Conservation (phyloP, 2,329 filamentous ascomycete genomes). For the Cladophialophora exuberans region DNA sequence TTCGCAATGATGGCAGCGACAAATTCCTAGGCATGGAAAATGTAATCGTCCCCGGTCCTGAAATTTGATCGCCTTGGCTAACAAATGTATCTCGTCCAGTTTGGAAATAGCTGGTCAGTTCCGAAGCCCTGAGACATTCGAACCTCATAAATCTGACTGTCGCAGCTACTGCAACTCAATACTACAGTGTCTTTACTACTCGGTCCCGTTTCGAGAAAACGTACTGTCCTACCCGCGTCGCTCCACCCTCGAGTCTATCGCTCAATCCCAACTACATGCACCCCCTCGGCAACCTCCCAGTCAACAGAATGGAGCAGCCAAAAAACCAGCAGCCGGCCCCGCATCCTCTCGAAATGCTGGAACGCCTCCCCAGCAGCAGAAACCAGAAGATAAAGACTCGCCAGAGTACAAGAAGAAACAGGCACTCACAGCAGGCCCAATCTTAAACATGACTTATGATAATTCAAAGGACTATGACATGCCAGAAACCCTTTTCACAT, state of each 20-base stretch:
- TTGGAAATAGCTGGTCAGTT: conserved; percentile 92
- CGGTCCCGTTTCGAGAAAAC: conserved; percentile 87
- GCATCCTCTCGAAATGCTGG: conserved; percentile 40
- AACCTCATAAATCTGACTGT: conserved; percentile 36
- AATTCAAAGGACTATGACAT: conserved; percentile 82
- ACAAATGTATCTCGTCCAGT: conserved; percentile 58
- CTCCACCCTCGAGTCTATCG: conserved; percentile 70
- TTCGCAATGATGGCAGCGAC: conserved; percentile 87
- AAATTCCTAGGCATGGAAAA: conserved; percentile 99
- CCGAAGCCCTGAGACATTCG: conserved; percentile 18
- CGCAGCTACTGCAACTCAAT: conserved; percentile 97
- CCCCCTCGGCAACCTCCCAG: conserved; percentile 54
- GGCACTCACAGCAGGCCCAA: conserved; percentile 82
- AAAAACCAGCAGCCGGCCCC: conserved; percentile 37
- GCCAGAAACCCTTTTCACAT: conserved; percentile 92
- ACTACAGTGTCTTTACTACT: conserved; percentile 95
- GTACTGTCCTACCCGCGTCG: conserved; percentile 86
- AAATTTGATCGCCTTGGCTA: conserved; percentile 1
- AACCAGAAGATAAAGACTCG: conserved; percentile 92
- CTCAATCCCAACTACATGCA: conserved; percentile 65
- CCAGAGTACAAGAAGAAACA: conserved; percentile 98
- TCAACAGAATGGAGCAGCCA: conserved; percentile 56
- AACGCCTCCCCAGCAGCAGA: conserved; percentile 51
- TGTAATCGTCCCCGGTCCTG: conserved; percentile 58
- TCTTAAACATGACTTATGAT: conserved; percentile 81